Conservation (phyloP, 2,329 filamentous ascomycete genomes). For the Aspergillus viridinutans region DNA sequence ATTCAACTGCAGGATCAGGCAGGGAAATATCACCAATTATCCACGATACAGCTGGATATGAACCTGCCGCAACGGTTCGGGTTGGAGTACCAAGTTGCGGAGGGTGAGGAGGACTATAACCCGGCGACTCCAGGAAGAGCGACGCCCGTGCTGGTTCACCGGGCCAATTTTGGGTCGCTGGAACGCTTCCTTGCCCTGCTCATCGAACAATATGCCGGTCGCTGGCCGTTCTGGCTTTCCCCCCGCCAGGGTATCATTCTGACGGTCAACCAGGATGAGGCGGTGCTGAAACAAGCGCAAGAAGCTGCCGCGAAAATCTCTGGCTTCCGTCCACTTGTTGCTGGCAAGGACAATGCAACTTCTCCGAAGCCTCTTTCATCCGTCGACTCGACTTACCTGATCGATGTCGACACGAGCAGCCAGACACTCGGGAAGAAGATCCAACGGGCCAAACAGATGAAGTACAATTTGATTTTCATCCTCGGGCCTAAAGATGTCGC, state of each 20-base stretch:
- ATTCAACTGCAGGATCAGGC: slow-evolving; percentile 74
- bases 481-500: slow-evolving; percentile 64
- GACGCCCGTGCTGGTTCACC: slow-evolving; percentile 75
- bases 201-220: slow-evolving; percentile 75
- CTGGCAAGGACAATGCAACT: slow-evolving; percentile 17
- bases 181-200: slow-evolving; percentile 81
- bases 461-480: slow-evolving; percentile 70
- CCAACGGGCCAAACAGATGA: slow-evolving; percentile 64
- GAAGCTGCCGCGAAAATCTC: slow-evolving; percentile 50
- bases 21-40: slow-evolving; percentile 83
- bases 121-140: slow-evolving; percentile 52
- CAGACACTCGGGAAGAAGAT: slow-evolving; percentile 66
- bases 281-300: slow-evolving; percentile 44
- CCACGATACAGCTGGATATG: slow-evolving; percentile 85
- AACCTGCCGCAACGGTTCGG: slow-evolving; percentile 80
- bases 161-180: slow-evolving; percentile 77
- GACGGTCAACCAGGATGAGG: slow-evolving; percentile 59
- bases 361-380: slow-evolving; percentile 41
- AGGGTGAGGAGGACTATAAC: slow-evolving; percentile 40
- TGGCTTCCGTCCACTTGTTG: slow-evolving; percentile 31
- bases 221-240: slow-evolving; percentile 85
- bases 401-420: slow-evolving; percentile 66
- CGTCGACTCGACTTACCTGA: slow-evolving; percentile 57
- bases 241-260: slow-evolving; percentile 72
- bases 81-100: slow-evolving; percentile 62